Percentiles rank a stretch among this genome's conserved stretches.
These are phyloP conservation scores for Naganishia onofrii DNA, from an alignment of 768 basidiomycete species.

Conservation along the genomic window DNA sequence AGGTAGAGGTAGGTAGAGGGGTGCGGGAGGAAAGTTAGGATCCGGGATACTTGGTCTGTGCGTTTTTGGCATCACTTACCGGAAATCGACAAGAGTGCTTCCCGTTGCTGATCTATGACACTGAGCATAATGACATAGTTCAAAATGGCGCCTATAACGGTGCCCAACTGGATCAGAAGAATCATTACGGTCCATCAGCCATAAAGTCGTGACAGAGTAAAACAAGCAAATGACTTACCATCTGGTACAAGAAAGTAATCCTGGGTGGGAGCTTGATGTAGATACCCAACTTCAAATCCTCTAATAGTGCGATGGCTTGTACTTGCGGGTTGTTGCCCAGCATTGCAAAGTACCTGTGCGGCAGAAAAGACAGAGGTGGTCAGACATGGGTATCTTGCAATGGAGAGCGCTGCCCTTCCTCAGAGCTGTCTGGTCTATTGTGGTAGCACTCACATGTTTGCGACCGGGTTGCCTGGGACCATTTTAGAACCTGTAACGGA, in stretches of 20 bases:
- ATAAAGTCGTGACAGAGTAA: too few relatives aligned
- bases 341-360: conserved; percentile 58
- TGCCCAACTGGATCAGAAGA: conserved; percentile 27
- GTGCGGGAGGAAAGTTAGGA: too few relatives aligned
- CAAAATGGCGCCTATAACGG: conserved; percentile 37
- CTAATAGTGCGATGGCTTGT: conserved; percentile 38
- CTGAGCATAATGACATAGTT: conserved; percentile 55
- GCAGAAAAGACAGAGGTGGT: too few relatives aligned
- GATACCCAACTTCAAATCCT: conserved; percentile 42
- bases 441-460: conserved; percentile 55
- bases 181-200: too few relatives aligned
- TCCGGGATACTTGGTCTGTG: too few relatives aligned
- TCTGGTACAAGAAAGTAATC: conserved; percentile 40
- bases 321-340: conserved; percentile 54
- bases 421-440: not conserved
- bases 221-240: conserved; percentile 20
- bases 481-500: too few relatives aligned
- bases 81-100: conserved; percentile 35
- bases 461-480: conserved; percentile 60
- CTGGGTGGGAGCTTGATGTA: conserved; percentile 42
- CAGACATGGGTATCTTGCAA: too few relatives aligned
- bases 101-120: conserved; percentile 37
- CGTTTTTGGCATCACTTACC: conserved; percentile 8
- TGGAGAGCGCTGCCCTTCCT: too few relatives aligned
- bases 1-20: too few relatives aligned